Evolutionary conservation across 202 grass and related monocot genomes (phyloP).

Genomic region (Digitaria exilis): DNA sequence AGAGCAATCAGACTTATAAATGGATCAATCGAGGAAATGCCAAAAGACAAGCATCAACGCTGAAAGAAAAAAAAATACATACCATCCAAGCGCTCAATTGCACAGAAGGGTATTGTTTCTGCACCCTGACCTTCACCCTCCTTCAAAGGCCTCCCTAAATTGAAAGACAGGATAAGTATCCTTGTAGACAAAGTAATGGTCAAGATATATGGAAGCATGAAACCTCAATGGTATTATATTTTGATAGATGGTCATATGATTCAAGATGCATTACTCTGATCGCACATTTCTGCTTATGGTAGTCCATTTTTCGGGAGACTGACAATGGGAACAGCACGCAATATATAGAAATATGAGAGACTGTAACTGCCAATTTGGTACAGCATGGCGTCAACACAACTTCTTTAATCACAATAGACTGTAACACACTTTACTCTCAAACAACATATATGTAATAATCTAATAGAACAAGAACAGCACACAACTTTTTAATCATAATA

Average conservation of each 20-base stretch:
- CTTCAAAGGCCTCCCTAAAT: slow-evolving; percentile 74
- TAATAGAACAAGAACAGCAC: slow-evolving; percentile 86
- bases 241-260: neutral
- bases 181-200: neutral
- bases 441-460: slow-evolving; percentile 82
- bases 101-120: slow-evolving; percentile 85
- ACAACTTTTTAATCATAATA: too few relatives aligned
- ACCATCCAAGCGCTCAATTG: slow-evolving; percentile 97
- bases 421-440: slow-evolving; percentile 68
- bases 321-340: neutral
- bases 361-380: neutral
- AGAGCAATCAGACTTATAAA: slow-evolving; percentile 8
- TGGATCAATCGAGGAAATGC: neutral
- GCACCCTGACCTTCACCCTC: slow-evolving; percentile 74
- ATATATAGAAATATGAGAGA: neutral
- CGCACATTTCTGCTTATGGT: neutral
- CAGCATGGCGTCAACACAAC: neutral
- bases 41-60: neutral
- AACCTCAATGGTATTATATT: slow-evolving; percentile 4
- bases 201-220: neutral
- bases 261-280: neutral
- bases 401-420: neutral
- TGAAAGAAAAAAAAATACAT: slow-evolving; percentile 8
- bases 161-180: slow-evolving; percentile 31
- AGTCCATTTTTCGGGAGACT: neutral